Conservation (phyloP, 2,329 filamentous ascomycete species). For the Claviceps paspali region DNA sequence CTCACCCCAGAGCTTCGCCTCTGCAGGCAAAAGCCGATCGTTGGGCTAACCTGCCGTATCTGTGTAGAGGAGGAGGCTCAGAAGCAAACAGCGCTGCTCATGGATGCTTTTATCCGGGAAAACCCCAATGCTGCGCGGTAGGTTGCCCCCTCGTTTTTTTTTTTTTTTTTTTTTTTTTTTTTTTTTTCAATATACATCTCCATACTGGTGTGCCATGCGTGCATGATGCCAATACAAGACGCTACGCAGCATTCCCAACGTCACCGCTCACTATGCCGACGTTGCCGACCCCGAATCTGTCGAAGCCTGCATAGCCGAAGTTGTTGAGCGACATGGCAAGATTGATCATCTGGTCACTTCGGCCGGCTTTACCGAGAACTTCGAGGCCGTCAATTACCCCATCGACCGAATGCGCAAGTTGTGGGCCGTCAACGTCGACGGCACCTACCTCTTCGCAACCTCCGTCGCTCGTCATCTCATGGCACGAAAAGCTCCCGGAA, state of each 20-base stretch:
- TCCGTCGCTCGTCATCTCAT: constrained; percentile 79
- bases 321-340: constrained; percentile 46
- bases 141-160: constrained; percentile 8
- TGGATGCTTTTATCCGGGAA: constrained; percentile 62
- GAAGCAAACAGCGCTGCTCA: constrained; percentile 57
- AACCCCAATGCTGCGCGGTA: constrained; percentile 61
- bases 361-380: constrained; percentile 95
- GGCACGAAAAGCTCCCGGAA: constrained; percentile 61
- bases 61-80: constrained; percentile 65
- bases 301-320: constrained; percentile 53
- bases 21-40: no score
- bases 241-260: constrained; percentile 45
- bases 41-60: no score
- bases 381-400: constrained; percentile 79
- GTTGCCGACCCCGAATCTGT: constrained; percentile 72
- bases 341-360: constrained; percentile 89
- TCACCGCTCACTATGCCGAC: constrained; percentile 83
- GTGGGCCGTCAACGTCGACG: constrained; percentile 86
- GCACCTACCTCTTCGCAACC: constrained; percentile 78
- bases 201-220: no score
- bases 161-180: background rate
- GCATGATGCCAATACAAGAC: no score
- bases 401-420: constrained; percentile 84
- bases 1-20: no score
- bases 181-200: no score